These are phyloP conservation scores for Trichoderma sp. DNA, from an alignment of 2,329 filamentous ascomycete species.

Conservation along the genomic window DNA sequence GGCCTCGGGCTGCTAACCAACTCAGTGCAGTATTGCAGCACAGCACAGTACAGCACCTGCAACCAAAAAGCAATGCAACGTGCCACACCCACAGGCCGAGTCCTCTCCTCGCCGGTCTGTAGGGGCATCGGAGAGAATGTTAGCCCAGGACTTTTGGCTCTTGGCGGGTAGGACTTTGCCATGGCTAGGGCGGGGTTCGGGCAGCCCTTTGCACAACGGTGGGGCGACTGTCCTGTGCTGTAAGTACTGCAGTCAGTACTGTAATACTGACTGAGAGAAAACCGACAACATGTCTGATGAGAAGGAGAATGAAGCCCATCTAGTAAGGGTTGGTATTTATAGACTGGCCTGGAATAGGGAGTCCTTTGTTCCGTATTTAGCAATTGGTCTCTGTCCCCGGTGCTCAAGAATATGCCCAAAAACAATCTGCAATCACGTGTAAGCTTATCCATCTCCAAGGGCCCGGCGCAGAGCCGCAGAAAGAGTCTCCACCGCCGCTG, in stretches of 20 bases:
- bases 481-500: neutral
- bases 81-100: neutral
- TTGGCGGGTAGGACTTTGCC: slow-evolving; percentile 17
- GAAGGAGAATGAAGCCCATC: neutral
- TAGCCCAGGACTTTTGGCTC: slow-evolving; percentile 18
- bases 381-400: neutral
- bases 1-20: neutral
- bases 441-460: neutral
- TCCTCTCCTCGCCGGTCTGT: neutral
- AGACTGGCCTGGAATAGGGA: neutral
- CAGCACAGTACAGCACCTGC: neutral
- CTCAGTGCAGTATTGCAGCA: too few relatives aligned
- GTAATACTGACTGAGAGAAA: too few relatives aligned
- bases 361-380: neutral
- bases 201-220: neutral
- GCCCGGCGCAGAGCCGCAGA: slow-evolving; percentile 8
- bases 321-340: neutral
- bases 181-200: slow-evolving; percentile 11
- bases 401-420: slow-evolving; percentile 1
- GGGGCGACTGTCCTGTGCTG: too few relatives aligned
- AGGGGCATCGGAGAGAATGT: neutral
- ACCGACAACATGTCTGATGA: neutral
- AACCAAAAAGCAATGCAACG: neutral
- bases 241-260: too few relatives aligned
- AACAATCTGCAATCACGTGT: neutral